These are phyloP conservation scores for Xylariaceae sp. DNA, from an alignment of 2,329 filamentous ascomycete genomes.

Conservation along the genomic window DNA sequence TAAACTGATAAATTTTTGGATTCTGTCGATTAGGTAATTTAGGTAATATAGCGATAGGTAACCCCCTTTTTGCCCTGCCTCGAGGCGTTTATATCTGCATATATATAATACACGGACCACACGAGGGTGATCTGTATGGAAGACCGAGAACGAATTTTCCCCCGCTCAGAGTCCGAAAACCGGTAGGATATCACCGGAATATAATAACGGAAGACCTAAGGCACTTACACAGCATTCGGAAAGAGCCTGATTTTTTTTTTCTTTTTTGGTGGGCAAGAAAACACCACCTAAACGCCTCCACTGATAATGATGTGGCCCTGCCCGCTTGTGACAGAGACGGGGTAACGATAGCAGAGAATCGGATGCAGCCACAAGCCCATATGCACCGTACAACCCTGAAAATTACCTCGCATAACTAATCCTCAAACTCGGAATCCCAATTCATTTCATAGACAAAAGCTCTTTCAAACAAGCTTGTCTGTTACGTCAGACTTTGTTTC, in stretches of 20 bases:
- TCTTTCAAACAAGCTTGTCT: slow-evolving; percentile 27
- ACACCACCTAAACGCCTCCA: slow-evolving; percentile 24
- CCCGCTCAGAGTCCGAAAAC: slow-evolving; percentile 15
- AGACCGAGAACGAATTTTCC: slow-evolving; percentile 12
- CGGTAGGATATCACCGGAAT: slow-evolving; percentile 32
- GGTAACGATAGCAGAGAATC: slow-evolving; percentile 21
- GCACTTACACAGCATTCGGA: slow-evolving; percentile 6
- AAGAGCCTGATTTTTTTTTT: slow-evolving; percentile 24
- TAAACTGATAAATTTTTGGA: not conserved
- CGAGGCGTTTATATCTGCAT: slow-evolving; percentile 34
- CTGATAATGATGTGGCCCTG: slow-evolving; percentile 7
- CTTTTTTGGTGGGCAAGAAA: slow-evolving; percentile 26
- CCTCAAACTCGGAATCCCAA: slow-evolving; percentile 3
- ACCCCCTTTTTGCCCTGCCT: slow-evolving; percentile 30
- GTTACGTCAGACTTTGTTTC: slow-evolving; percentile 30
- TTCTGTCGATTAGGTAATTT: slow-evolving; percentile 28
- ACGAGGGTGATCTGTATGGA: slow-evolving; percentile 19
- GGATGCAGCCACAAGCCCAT: slow-evolving; percentile 14
- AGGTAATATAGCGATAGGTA: slow-evolving; percentile 24
- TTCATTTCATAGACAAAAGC: slow-evolving; percentile 3
- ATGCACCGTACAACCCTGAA: slow-evolving; percentile 19
- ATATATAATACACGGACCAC: slow-evolving; percentile 33
- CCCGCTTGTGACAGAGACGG: slow-evolving; percentile 6
- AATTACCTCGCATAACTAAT: slow-evolving; percentile 19
- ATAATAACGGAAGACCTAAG: slow-evolving; percentile 30